Evolutionary conservation across 2,329 filamentous ascomycete species (phyloP).

Genomic region (Botryosphaeria dothidea): DNA sequence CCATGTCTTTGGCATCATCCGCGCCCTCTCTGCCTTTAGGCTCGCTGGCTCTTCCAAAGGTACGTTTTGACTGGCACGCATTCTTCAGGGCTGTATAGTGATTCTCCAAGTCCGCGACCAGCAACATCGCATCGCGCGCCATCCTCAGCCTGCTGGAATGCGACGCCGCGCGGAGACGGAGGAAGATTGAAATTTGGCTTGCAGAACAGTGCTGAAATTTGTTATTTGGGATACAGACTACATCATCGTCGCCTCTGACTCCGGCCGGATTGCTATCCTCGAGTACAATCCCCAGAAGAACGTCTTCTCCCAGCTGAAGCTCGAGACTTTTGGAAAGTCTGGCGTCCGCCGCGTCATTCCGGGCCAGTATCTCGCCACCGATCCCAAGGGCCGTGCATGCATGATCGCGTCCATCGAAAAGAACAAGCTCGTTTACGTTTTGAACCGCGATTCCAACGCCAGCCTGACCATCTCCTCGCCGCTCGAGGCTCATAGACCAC

Average conservation of each 20-base stretch:
- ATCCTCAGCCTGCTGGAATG: slow-evolving; percentile 14
- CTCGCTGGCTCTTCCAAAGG: slow-evolving; percentile 94
- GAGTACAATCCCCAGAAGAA: slow-evolving; percentile 88
- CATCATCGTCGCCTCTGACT: slow-evolving; percentile 93
- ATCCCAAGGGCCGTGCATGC: slow-evolving; percentile 93
- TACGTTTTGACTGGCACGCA: slow-evolving; percentile 55
- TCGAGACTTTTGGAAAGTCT: slow-evolving; percentile 98
- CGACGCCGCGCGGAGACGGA: slow-evolving; percentile 4
- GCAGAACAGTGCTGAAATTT: slow-evolving; percentile 32
- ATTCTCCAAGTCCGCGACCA: slow-evolving; percentile 42
- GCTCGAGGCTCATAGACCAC: slow-evolving; percentile 90
- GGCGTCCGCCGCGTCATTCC: slow-evolving; percentile 91
- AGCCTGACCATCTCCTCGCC: slow-evolving; percentile 97
- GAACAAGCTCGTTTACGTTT: slow-evolving; percentile 98
- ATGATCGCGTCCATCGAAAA: slow-evolving; percentile 94
- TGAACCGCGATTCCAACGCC: slow-evolving; percentile 92
- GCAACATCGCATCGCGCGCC: slow-evolving; percentile 30
- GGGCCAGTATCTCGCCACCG: slow-evolving; percentile 92
- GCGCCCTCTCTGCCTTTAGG: slow-evolving; percentile 83
- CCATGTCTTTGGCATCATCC: slow-evolving; percentile 94
- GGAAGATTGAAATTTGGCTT: background rate
- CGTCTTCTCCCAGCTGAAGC: slow-evolving; percentile 82
- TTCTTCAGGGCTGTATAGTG: slow-evolving; percentile 47
- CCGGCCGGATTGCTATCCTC: slow-evolving; percentile 88
- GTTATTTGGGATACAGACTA: slow-evolving; percentile 66